Percentiles rank a stretch among this genome's conserved stretches.
Evolutionary conservation across 1,139 yeast genomes (phyloP).

Genomic region (Diutina catenulata): DNA sequence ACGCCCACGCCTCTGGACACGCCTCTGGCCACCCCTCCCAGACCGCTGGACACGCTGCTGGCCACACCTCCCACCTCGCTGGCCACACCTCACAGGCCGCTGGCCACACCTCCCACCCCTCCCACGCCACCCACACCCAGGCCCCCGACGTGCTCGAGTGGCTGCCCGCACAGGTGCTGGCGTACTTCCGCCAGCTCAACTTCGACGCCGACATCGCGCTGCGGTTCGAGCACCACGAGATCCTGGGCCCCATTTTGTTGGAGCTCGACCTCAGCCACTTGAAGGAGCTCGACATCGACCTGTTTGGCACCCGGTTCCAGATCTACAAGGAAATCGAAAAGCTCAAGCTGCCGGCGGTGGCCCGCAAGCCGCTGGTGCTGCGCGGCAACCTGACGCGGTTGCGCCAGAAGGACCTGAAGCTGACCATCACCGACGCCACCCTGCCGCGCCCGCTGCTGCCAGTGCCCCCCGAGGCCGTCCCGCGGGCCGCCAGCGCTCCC

Average conservation of each 20-base stretch:
- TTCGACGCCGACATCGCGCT: conserved; percentile 65
- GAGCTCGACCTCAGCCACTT: conserved; percentile 78
- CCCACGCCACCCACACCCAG: too few relatives aligned
- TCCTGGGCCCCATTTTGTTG: conserved; percentile 73
- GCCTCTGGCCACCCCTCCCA: too few relatives aligned
- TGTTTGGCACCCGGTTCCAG: conserved; percentile 93
- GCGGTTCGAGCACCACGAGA: conserved; percentile 76
- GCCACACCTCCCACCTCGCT: too few relatives aligned
- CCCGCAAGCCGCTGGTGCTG: neutral
- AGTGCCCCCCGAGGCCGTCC: neutral
- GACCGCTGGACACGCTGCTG: too few relatives aligned
- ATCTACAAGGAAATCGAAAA: conserved; percentile 80
- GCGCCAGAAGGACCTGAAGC: neutral
- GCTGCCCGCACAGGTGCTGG: conserved; percentile 79
- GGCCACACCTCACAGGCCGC: too few relatives aligned
- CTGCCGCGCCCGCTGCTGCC: neutral
- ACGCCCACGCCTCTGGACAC: too few relatives aligned
- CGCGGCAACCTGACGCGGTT: neutral
- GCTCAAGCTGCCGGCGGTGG: conserved; percentile 15
- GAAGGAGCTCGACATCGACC: conserved; percentile 82
- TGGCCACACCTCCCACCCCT: too few relatives aligned
- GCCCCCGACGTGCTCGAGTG: conserved; percentile 33
- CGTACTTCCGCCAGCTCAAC: conserved; percentile 58
- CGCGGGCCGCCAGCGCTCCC: neutral
- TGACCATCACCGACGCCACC: neutral